These are phyloP conservation scores for Kwoniella dendrophila DNA, from an alignment of 768 basidiomycete genomes.

Conservation along the genomic window DNA sequence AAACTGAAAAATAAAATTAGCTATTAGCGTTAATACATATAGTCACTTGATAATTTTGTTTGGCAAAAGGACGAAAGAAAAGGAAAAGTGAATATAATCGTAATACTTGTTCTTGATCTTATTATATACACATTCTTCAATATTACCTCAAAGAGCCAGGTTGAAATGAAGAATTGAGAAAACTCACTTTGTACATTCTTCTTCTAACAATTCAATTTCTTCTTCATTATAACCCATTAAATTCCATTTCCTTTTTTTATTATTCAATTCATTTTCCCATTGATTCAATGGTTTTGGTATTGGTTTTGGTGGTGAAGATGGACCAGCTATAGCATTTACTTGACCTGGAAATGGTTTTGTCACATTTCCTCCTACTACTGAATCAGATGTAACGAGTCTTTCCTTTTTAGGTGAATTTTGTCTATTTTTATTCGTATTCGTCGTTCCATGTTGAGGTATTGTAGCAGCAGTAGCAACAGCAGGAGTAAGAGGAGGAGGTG, in stretches of 20 bases:
- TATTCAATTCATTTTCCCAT: conserved; percentile 10
- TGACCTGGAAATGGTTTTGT: conserved; percentile 12
- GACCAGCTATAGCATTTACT: conserved; percentile 18
- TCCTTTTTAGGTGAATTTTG: no score
- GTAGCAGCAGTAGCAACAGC: background rate
- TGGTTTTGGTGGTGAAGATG: conserved; percentile 3
- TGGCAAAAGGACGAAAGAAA: background rate
- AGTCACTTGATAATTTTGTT: background rate
- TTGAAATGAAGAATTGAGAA: background rate
- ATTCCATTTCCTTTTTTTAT: conserved; percentile 21
- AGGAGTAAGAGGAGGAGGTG: background rate
- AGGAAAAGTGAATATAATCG: background rate
- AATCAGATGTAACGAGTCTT: no score
- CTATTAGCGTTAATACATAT: background rate
- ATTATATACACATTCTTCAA: background rate
- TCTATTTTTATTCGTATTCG: no score
- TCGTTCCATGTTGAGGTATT: background rate
- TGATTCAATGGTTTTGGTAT: background rate
- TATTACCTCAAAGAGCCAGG: background rate
- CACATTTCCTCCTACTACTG: background rate
- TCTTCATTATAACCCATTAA: conserved; percentile 13
- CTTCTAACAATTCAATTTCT: conserved; percentile 11
- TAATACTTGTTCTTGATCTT: no score
- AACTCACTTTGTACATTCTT: conserved; percentile 14
- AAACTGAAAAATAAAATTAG: conserved; percentile 5